Evolutionary conservation across 2,329 filamentous ascomycete genomes (phyloP).

Genomic region (Clonostachys byssicola): DNA sequence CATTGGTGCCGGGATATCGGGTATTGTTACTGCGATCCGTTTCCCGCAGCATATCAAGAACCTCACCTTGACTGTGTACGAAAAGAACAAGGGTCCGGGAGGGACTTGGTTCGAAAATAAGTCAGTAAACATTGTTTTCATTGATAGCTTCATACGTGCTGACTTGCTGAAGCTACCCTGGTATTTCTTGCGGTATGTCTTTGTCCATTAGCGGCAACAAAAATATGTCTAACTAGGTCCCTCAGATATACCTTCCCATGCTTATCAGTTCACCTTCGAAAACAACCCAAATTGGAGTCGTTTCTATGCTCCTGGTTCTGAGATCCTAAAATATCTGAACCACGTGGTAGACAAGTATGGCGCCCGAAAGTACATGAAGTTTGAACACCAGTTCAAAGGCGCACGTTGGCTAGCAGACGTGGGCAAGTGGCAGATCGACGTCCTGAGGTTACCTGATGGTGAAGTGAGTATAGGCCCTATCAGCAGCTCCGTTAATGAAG

Average conservation of each 20-base stretch:
- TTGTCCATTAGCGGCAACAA: too few species aligned
- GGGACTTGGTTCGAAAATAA: slow-evolving; percentile 1
- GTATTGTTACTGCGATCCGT: slow-evolving; percentile 51
- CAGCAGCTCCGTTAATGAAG: too few species aligned
- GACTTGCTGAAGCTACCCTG: too few species aligned
- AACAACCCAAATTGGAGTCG: slow-evolving; percentile 2
- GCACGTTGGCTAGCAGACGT: slow-evolving; percentile 32
- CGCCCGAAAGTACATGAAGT: slow-evolving; percentile 6
- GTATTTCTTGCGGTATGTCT: too few species aligned
- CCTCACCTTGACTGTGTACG: background rate
- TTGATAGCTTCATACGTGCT: too few species aligned
- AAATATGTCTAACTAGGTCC: too few species aligned
- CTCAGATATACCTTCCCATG: slow-evolving; percentile 5
- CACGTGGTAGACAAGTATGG: slow-evolving; percentile 9
- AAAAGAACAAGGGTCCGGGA: slow-evolving; percentile 1
- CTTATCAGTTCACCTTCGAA: slow-evolving; percentile 6
- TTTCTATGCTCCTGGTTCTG: slow-evolving; percentile 5
- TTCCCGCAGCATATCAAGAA: too few species aligned
- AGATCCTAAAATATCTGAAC: slow-evolving; percentile 13
- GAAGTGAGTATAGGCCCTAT: too few species aligned
- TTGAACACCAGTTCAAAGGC: slow-evolving; percentile 6
- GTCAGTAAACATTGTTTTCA: too few species aligned
- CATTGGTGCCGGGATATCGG: background rate
- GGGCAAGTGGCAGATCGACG: slow-evolving; percentile 25
- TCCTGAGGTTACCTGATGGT: too few species aligned